Conservation (phyloP, 495 filamentous ascomycete species). For the Filosporella fistucella region DNA sequence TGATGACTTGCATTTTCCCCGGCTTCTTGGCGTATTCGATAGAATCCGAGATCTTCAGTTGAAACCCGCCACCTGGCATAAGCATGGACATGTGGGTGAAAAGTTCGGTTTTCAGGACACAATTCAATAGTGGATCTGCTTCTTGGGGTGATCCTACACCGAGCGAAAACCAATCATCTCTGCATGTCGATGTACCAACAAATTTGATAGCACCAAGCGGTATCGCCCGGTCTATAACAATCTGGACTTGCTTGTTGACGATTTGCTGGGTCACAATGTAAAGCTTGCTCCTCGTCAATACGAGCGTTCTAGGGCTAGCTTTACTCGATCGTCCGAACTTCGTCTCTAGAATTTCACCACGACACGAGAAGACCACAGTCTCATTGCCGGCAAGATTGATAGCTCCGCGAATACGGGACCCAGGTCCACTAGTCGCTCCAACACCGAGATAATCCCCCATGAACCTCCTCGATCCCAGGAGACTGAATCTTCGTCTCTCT, state of each 20-base stretch:
- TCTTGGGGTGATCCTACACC: conserved; percentile 85
- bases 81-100: conserved; percentile 80
- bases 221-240: conserved; percentile 75
- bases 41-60: conserved; percentile 72
- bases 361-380: conserved; percentile 79
- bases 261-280: conserved; percentile 83
- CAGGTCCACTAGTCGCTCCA: conserved; percentile 72
- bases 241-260: conserved; percentile 75
- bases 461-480: conserved; percentile 88
- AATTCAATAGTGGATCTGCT: conserved; percentile 85
- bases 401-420: conserved; percentile 71
- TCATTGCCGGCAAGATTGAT: conserved; percentile 63
- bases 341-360: conserved; percentile 79
- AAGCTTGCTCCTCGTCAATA: conserved; percentile 81
- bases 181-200: conserved; percentile 69
- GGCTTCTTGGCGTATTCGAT: conserved; percentile 99
- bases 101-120: conserved; percentile 94
- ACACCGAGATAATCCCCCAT: conserved; percentile 94
- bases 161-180: conserved; percentile 96
- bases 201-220: conserved; percentile 84
- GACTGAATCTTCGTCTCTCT: conserved; percentile 83
- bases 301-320: conserved; percentile 74
- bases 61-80: conserved; percentile 69
- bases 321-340: conserved; percentile 97
- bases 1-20: conserved; percentile 81